phyloP scores from a whole-genome alignment of 805 yeast genomes.

The Jamesozyma piceae region DNA sequence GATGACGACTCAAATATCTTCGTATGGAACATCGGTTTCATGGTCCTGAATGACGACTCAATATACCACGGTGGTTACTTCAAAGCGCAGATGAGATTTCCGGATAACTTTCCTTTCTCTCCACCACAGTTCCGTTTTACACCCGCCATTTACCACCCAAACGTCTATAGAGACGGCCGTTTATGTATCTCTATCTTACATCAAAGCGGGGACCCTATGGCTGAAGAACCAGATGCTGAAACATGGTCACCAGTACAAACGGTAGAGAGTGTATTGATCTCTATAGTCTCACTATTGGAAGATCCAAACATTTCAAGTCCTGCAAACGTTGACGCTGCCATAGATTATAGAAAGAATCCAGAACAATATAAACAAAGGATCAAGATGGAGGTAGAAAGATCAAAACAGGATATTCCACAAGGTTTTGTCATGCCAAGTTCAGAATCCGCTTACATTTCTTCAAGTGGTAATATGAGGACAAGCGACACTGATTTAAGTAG shows the following conservation, averaged over 20 bases:
- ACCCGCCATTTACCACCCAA: constrained; percentile 91
- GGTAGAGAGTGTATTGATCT: constrained; percentile 81
- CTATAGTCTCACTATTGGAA: constrained; percentile 81
- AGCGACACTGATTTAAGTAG: not conserved
- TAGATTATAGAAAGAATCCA: constrained; percentile 75
- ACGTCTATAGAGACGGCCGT: constrained; percentile 87
- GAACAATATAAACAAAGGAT: constrained; percentile 70
- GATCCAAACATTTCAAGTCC: constrained; percentile 92
- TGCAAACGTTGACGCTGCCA: constrained; percentile 93
- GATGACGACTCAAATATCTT: constrained; percentile 52
- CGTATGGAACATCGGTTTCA: constrained; percentile 78
- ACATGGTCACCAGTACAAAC: constrained; percentile 93
- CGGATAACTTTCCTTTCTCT: constrained; percentile 78
- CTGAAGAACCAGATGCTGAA: constrained; percentile 87
- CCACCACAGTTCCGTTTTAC: constrained; percentile 92
- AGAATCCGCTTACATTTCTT: constrained; percentile 41
- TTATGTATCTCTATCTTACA: constrained; percentile 89
- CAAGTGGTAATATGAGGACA: not conserved
- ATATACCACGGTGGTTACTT: constrained; percentile 91
- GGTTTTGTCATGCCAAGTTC: constrained; percentile 76
- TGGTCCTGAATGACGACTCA: constrained; percentile 83
- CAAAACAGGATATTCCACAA: constrained; percentile 76
- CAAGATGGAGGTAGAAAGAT: constrained; percentile 69
- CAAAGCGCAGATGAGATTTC: constrained; percentile 90
- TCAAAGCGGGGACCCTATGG: constrained; percentile 80